These are phyloP conservation scores for Przewalskia tangutica DNA, from an alignment of 257 asterid genomes.

Conservation along the genomic window DNA sequence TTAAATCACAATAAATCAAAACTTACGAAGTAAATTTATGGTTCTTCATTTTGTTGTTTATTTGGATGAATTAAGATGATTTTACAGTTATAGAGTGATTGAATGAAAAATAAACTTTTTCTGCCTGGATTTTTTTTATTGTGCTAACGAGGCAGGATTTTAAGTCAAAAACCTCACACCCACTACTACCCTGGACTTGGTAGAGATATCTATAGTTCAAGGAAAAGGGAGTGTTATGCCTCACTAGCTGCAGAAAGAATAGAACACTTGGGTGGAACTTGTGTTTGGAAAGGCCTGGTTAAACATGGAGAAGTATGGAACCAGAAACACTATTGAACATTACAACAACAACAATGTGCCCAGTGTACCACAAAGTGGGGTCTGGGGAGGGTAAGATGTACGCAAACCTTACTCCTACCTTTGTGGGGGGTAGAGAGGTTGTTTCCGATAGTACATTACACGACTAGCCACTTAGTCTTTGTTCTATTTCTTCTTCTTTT, in stretches of 20 bases:
- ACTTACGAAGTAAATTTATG: neutral
- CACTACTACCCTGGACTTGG: neutral
- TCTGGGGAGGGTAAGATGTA: too few relatives aligned
- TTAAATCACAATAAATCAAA: neutral
- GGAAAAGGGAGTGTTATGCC: neutral
- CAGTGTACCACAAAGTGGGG: too few relatives aligned
- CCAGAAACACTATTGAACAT: too few relatives aligned
- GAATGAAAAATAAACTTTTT: neutral
- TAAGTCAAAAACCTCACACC: neutral
- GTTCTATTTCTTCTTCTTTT: neutral
- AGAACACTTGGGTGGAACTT: neutral
- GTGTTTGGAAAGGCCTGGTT: neutral
- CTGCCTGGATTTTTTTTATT: too few relatives aligned
- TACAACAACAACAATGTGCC: too few relatives aligned
- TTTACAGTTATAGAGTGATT: neutral
- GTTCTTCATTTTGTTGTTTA: neutral
- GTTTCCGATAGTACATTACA: neutral
- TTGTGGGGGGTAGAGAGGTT: too few relatives aligned
- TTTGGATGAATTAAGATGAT: neutral
- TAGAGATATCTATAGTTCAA: neutral
- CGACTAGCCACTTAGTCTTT: neutral
- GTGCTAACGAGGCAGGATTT: too few relatives aligned
- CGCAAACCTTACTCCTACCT: too few relatives aligned
- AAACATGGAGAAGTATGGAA: neutral
- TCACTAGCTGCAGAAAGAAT: neutral